Evolutionary conservation across 805 yeast genomes (phyloP).

Genomic region (Candida pseudoglaebosa): DNA sequence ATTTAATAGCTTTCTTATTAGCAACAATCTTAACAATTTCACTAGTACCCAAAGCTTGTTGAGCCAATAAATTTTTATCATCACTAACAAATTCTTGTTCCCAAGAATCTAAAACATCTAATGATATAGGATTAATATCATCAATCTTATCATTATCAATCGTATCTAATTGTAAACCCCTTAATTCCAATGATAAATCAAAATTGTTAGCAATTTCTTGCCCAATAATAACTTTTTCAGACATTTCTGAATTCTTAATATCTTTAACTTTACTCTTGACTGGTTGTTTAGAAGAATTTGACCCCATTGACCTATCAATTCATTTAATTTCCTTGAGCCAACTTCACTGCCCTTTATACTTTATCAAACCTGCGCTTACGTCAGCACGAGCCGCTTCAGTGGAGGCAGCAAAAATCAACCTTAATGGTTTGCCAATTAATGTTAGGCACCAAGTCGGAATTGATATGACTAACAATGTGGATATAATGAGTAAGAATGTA

Average conservation of each 20-base stretch:
- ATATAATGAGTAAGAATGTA: too few relatives aligned
- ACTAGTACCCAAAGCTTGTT: constrained; percentile 50
- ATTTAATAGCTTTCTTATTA: constrained; percentile 11
- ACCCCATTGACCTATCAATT: constrained; percentile 4
- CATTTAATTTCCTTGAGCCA: neutral
- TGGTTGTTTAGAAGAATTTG: constrained; percentile 6
- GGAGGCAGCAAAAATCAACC: neutral
- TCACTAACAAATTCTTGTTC: constrained; percentile 40
- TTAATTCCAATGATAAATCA: constrained; percentile 5
- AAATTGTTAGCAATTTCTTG: constrained; percentile 1
- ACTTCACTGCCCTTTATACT: neutral
- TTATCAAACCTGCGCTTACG: neutral
- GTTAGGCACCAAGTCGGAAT: neutral
- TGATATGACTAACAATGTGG: neutral
- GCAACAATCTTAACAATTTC: constrained; percentile 42
- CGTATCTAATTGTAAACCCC: constrained; percentile 13
- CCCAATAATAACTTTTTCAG: constrained; percentile 2
- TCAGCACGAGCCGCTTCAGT: neutral
- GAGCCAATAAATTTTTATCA: constrained; percentile 49
- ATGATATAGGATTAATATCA: constrained; percentile 22
- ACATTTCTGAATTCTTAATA: neutral
- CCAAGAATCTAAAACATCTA: constrained; percentile 39
- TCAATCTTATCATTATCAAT: neutral
- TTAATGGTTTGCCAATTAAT: neutral
- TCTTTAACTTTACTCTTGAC: neutral